Base-by-base conservation (phyloP, 1,139 yeast species). In the Pichia sp. region DNA sequence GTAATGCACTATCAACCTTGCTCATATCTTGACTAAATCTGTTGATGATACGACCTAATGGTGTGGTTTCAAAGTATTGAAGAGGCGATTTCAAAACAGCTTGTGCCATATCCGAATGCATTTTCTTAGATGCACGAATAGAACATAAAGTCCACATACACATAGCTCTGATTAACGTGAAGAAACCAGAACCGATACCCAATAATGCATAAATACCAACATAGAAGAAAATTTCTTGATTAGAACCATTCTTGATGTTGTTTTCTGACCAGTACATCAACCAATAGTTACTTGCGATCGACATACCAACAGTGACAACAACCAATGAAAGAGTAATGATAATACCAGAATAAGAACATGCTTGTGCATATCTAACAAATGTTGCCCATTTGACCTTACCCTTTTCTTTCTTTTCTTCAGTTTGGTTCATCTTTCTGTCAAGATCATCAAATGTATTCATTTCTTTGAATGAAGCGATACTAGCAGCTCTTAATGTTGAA, bases 51-150 rank as follows among this genome's bases (percentile, higher is more conserved):
- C 93, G 74, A n/a, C 93, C 93, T 52, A 82, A 72, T 31, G 93
- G 93, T 1, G 91, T 85, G 1, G 90, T 84, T 65, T 85, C 93
- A 60, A 85, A 85, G 62, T 83, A 85, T 2, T 83, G 72, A 88
- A 85, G 83, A 50, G 91, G 91, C 0, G 90, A 81, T 53, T 81
- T 69, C 52, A 84, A 64, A 15, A 85, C 86, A 37, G 84, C 67
- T 9, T 57, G 56, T 0, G 87, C 85, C 89, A 85, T 82, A 28
- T 64, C 68, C 53, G 77, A 76, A 62, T 85, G 93, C 38, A 85
- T 65, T 38, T 67, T 72, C 50, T 70, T 77, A 1, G 90, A 80
- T 0, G 86, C 91, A 50, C 75, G 73, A 42, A 84, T 76, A 4
- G 89, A 73, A 61, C 89, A 82, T 60, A 70, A 79, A 4, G 56